A percentile compares a stretch with the other conserved stretches of the same genome.
Evolutionary conservation across 1,139 yeast genomes (phyloP).

Genomic region (Pichia sp.): DNA sequence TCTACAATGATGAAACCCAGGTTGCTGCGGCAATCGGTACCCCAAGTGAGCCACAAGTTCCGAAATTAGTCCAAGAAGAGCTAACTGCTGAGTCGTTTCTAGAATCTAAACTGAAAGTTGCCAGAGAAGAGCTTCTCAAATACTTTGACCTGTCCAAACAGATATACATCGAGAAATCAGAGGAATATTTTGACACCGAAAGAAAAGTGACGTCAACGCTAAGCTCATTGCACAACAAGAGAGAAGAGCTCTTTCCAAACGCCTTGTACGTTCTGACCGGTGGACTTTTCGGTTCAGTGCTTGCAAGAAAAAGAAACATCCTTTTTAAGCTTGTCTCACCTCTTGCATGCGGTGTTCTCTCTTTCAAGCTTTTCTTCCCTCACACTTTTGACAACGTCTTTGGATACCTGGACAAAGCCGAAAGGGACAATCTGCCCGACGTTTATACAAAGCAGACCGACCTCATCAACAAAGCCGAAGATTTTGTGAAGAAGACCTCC

Average conservation of each 20-base stretch:
- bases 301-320: conserved; percentile 68
- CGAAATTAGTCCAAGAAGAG: conserved; percentile 43
- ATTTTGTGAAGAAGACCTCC: conserved; percentile 43
- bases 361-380: conserved; percentile 77
- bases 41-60: conserved; percentile 31
- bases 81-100: conserved; percentile 58
- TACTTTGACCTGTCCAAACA: conserved; percentile 33
- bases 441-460: conserved; percentile 62
- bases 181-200: conserved; percentile 45
- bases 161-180: conserved; percentile 41
- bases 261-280: conserved; percentile 68
- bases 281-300: conserved; percentile 70
- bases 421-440: conserved; percentile 59
- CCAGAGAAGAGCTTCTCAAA: conserved; percentile 40
- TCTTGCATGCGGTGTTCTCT: conserved; percentile 56
- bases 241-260: conserved; percentile 77
- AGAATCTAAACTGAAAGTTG: conserved; percentile 45
- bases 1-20: conserved; percentile 56
- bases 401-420: conserved; percentile 59
- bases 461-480: conserved; percentile 45
- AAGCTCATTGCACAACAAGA: conserved; percentile 61
- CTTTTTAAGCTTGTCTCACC: conserved; percentile 61
- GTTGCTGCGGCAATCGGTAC: conserved; percentile 46
- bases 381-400: conserved; percentile 66
- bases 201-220: conserved; percentile 62